Base-by-base conservation (phyloP, 1,284 basidiomycete genomes). In the Boletus sp. region DNA sequence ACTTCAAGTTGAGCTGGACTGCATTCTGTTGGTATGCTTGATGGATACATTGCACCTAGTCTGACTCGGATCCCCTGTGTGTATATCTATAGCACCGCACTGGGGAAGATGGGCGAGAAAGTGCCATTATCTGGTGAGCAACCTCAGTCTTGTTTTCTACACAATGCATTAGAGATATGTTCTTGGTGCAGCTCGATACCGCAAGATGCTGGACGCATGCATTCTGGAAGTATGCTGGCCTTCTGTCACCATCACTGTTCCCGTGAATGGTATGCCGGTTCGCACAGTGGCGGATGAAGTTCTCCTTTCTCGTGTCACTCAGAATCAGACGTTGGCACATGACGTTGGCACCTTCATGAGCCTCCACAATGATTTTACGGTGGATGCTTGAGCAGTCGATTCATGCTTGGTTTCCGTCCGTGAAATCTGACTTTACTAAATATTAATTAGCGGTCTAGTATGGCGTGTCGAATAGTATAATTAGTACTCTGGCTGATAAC, bases 81-180 rank as follows among this genome's bases (percentile, higher is more conserved):
- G n/a, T 30, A 16, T 2, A 8, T 41, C 39, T 39, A 26, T 49
- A 87, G 84, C 25, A 70, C 71, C 39, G 81, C 82, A 8, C 73
- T 88, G 19, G 62, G 67, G 14, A 80, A 77, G 57, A 75, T 87
- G 52, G 83, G 82, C 0, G 74, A 81, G 56, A 77, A 80, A 16
- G 71, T 86, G 44, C 82, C 82, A 22, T 66, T 87, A 46, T 81
- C 82, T 3, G 72, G 74, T 76, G 55, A 49, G 73, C 59, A 36
- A 27, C 14, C 46, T 41, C 33, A 29, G 38, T 40, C 41, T 26
- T 19, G 32, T 27, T 23, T n/a, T 10, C 26, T 16, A 25, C 5
- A 42, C 41, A 30, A 38, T 34, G 25, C 14, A 36, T 14, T 34
- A 26, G 13, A 14, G 19, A 49, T 29, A 56, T 22, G 10, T n/a